phyloP scores from a whole-genome alignment of 176 grass and related monocot genomes.

The Areca catechu region DNA sequence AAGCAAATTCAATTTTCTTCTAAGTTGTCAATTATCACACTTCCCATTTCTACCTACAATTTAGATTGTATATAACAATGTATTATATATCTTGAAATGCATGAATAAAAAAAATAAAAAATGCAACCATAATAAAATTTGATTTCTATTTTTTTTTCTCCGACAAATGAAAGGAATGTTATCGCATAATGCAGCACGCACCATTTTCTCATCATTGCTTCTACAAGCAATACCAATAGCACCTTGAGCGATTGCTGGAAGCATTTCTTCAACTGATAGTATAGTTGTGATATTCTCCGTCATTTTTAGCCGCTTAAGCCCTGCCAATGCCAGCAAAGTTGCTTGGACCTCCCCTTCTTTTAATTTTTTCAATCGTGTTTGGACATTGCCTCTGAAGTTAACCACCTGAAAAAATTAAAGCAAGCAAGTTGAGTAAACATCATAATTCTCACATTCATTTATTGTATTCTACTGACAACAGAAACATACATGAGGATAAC shows the following conservation, averaged over 20 bases:
- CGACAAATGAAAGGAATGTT: no score
- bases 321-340: slow-evolving; percentile 85
- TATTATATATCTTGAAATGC: no score
- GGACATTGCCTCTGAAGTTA: slow-evolving; percentile 98
- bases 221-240: slow-evolving; percentile 98
- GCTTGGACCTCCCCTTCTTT: slow-evolving; percentile 72
- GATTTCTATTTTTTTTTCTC: no score
- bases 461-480: not conserved
- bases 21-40: no score
- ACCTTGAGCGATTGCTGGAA: slow-evolving; percentile 97
- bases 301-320: slow-evolving; percentile 79
- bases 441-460: not conserved
- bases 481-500: not conserved
- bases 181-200: slow-evolving; percentile 13
- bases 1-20: no score
- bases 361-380: slow-evolving; percentile 86
- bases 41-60: no score
- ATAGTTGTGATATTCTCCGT: slow-evolving; percentile 62
- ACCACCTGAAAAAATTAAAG: slow-evolving; percentile 46
- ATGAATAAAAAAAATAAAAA: no score
- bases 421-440: not conserved
- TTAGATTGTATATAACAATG: no score
- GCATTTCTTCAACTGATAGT: slow-evolving; percentile 89
- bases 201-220: slow-evolving; percentile 94
- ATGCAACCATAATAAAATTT: no score